A percentile compares a stretch with the other conserved stretches of the same genome.
Conservation (phyloP, 495 filamentous ascomycete species). For the Lentithecium fluviatile region DNA sequence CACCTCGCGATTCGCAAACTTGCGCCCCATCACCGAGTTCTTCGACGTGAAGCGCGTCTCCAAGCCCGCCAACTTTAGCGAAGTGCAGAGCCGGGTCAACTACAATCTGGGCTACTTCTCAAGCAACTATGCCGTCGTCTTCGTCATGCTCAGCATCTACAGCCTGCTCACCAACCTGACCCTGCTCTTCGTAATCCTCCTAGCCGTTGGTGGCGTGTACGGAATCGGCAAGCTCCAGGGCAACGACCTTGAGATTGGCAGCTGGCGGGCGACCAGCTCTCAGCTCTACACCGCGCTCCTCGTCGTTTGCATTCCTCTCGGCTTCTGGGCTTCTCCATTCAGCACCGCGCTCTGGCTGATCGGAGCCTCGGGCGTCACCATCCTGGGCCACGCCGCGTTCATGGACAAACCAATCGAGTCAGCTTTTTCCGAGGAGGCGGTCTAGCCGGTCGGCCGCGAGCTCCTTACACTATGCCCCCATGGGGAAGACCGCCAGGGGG, state of each 20-base stretch:
- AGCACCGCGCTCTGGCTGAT: constrained; percentile 87
- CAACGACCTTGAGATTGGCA: constrained; percentile 81
- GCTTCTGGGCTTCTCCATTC: constrained; percentile 78
- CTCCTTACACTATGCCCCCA: constrained; percentile 92
- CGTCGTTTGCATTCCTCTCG: constrained; percentile 76
- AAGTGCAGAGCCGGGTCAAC: constrained; percentile 90
- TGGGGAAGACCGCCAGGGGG: constrained; percentile 98
- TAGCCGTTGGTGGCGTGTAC: constrained; percentile 82
- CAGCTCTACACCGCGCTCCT: constrained; percentile 92
- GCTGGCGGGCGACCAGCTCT: constrained; percentile 77
- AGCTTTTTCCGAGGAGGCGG: constrained; percentile 99
- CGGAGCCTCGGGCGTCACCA: constrained; percentile 85
- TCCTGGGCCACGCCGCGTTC: constrained; percentile 90
- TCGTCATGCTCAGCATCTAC: constrained; percentile 94
- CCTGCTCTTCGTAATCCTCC: constrained; percentile 86
- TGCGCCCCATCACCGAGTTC: constrained; percentile 89
- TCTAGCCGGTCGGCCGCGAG: constrained; percentile 99
- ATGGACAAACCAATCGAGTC: constrained; percentile 99
- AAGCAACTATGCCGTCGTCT: constrained; percentile 95
- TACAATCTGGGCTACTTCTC: constrained; percentile 97
- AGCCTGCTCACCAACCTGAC: constrained; percentile 78
- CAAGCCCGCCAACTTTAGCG: constrained; percentile 86
- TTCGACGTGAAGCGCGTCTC: constrained; percentile 92
- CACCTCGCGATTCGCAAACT: constrained; percentile 81
- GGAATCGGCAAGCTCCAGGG: constrained; percentile 85